Percentiles rank a stretch among this genome's conserved stretches.
Conservation (phyloP, 257 asterid species). For the Sherardia arvensis region DNA sequence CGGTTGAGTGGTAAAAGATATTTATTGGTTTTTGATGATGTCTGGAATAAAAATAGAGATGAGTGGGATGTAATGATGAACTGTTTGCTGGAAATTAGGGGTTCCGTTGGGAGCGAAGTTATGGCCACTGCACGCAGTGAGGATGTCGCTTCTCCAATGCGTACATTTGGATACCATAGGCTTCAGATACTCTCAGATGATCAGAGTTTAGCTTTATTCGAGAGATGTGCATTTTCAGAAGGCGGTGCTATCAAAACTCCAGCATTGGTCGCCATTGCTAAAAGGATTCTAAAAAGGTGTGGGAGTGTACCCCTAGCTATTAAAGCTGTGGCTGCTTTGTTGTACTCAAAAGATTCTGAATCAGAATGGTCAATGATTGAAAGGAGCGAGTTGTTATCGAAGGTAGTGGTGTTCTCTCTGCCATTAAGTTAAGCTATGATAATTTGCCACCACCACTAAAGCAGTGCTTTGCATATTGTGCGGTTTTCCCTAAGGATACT, state of each 20-base stretch:
- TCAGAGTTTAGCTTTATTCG: constrained; percentile 20
- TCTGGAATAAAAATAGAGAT: constrained; percentile 9
- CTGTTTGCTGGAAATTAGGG: constrained; percentile 10
- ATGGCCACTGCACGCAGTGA: constrained; percentile 17
- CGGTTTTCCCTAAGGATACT: constrained; percentile 20
- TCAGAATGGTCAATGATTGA: constrained; percentile 18
- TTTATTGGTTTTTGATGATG: constrained; percentile 21
- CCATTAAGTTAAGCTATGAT: constrained; percentile 16
- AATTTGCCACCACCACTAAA: constrained; percentile 21
- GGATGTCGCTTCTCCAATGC: neutral
- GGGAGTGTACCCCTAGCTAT: constrained; percentile 30
- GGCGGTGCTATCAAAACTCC: constrained; percentile 5
- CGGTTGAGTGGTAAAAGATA: constrained; percentile 1
- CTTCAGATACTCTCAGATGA: constrained; percentile 13
- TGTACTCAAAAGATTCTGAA: constrained; percentile 3
- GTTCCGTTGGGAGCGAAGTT: constrained; percentile 16
- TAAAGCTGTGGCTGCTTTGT: constrained; percentile 18
- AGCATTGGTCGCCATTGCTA: constrained; percentile 11
- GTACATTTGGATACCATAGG: neutral
- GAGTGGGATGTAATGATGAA: constrained; percentile 9
- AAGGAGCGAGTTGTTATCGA: neutral
- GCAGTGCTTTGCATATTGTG: constrained; percentile 18
- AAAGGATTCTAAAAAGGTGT: constrained; percentile 17
- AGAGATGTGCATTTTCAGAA: constrained; percentile 12
- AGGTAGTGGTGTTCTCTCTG: constrained; percentile 1